Evolutionary conservation across 441 rosid genomes (phyloP).

Genomic region (Erodium trifolium): DNA sequence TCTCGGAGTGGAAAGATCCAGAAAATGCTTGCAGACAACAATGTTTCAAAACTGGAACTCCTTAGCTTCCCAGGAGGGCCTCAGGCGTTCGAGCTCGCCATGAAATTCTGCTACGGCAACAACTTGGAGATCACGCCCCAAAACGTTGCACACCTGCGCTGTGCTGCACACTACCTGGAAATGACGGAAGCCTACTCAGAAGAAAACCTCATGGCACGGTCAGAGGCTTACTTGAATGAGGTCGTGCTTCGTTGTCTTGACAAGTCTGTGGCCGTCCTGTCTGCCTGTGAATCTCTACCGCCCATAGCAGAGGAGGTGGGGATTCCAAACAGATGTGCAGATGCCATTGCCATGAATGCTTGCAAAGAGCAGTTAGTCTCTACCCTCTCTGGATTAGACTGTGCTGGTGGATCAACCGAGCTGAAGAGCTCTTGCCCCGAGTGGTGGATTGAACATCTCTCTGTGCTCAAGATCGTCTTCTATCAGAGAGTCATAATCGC

Average conservation of each 20-base stretch:
- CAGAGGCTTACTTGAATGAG: conserved; percentile 51
- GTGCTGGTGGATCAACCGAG: conserved; percentile 38
- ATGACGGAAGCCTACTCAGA: conserved; percentile 74
- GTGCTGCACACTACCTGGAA: conserved; percentile 66
- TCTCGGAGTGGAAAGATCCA: conserved; percentile 73
- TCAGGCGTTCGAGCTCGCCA: conserved; percentile 62
- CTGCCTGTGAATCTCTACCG: conserved; percentile 43
- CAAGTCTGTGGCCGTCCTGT: conserved; percentile 54
- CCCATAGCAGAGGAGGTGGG: conserved; percentile 40
- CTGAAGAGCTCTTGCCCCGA: conserved; percentile 46
- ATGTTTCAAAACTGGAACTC: conserved; percentile 47
- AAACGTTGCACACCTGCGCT: conserved; percentile 59
- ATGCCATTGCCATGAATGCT: conserved; percentile 67
- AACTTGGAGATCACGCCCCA: conserved; percentile 67
- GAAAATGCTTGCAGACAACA: conserved; percentile 53
- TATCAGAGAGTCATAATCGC: conserved; percentile 49
- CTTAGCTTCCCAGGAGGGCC: conserved; percentile 64
- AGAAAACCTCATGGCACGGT: conserved; percentile 48
- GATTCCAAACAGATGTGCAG: conserved; percentile 48
- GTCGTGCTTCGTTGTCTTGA: conserved; percentile 51
- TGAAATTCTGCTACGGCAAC: conserved; percentile 82
- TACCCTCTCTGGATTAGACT: conserved; percentile 43
- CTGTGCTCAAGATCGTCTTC: conserved; percentile 43
- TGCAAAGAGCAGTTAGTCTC: conserved; percentile 70
- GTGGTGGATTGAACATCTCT: conserved; percentile 80